Percentiles rank a stretch among this genome's conserved stretches.
These are phyloP conservation scores for Datura wrightii DNA, from an alignment of 257 asterid species.

Conservation along the genomic window DNA sequence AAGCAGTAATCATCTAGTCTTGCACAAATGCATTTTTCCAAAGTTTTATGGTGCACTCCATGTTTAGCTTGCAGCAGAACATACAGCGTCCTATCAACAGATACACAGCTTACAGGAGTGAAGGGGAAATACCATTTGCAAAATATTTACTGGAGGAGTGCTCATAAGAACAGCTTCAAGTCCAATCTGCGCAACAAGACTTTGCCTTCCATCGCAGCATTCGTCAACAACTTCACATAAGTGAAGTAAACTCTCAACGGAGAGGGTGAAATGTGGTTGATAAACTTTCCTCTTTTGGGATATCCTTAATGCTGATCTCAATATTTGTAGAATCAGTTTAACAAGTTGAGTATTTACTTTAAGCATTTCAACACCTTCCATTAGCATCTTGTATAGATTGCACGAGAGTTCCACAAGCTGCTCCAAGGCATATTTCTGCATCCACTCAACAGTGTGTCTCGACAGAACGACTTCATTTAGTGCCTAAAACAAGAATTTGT, in stretches of 20 bases:
- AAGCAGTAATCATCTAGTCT: not conserved
- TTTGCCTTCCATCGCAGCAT: constrained; percentile 47
- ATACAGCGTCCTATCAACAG: constrained; percentile 21
- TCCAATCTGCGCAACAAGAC: constrained; percentile 57
- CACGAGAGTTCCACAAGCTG: constrained; percentile 83
- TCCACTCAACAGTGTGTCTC: constrained; percentile 69
- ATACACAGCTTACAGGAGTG: constrained; percentile 25
- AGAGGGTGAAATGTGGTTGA: constrained; percentile 79
- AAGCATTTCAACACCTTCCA: constrained; percentile 45
- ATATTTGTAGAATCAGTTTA: constrained; percentile 61
- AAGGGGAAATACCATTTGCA: constrained; percentile 58
- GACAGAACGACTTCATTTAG: constrained; percentile 54
- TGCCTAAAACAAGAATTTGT: constrained; percentile 51
- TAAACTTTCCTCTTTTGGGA: constrained; percentile 77
- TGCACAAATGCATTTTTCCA: not conserved
- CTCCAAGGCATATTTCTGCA: constrained; percentile 78
- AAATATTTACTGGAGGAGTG: constrained; percentile 67
- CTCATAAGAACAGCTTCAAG: constrained; percentile 80
- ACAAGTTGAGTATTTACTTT: constrained; percentile 48
- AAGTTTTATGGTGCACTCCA: not conserved
- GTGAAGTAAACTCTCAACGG: constrained; percentile 60
- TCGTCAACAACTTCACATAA: constrained; percentile 66
- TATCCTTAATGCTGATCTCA: constrained; percentile 65
- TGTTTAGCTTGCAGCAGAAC: constrained; percentile 27
- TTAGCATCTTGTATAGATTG: constrained; percentile 66